Percentiles rank a stretch among this genome's conserved stretches.
Conservation (phyloP, 352 stramenopile species). For the Halophytophthora batemanensis region DNA sequence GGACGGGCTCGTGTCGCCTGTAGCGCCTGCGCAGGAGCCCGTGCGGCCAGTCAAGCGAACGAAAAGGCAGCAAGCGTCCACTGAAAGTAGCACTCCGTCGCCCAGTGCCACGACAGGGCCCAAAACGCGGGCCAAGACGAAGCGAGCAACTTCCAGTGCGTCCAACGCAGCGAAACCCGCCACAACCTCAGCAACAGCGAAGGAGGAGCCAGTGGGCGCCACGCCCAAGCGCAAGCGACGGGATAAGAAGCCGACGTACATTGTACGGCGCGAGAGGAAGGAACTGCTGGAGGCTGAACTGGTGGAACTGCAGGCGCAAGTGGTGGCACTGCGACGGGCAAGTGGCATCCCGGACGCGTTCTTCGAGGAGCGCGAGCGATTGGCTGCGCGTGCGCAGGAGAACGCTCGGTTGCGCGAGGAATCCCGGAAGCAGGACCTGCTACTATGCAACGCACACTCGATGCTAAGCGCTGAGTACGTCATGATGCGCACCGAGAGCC, state of each 20-base stretch:
- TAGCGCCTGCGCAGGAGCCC: neutral
- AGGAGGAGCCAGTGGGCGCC: constrained; percentile 2
- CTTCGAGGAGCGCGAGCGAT: constrained; percentile 23
- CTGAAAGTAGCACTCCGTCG: neutral
- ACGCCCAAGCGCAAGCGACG: constrained; percentile 12
- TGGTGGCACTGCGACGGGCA: constrained; percentile 22
- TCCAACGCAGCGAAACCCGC: constrained; percentile 1
- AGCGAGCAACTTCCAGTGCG: neutral
- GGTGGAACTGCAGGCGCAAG: constrained; percentile 27
- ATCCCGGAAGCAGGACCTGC: constrained; percentile 42
- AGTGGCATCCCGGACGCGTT: constrained; percentile 31
- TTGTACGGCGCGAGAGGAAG: constrained; percentile 45
- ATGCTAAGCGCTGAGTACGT: constrained; percentile 39
- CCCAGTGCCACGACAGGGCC: constrained; percentile 2
- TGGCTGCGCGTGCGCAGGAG: constrained; percentile 20
- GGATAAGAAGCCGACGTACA: constrained; percentile 39
- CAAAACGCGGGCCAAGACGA: constrained; percentile 7
- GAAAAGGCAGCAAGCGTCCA: neutral
- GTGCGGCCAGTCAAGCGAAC: constrained; percentile 2
- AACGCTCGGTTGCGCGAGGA: constrained; percentile 33
- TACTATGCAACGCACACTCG: constrained; percentile 32
- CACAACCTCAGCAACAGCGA: constrained; percentile 3
- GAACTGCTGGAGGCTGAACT: constrained; percentile 36
- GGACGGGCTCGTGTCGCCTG: constrained; percentile 9
- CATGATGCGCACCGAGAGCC: constrained; percentile 27